These are phyloP conservation scores for Tuber calosporum DNA, from an alignment of 495 filamentous ascomycete genomes.

Conservation along the genomic window DNA sequence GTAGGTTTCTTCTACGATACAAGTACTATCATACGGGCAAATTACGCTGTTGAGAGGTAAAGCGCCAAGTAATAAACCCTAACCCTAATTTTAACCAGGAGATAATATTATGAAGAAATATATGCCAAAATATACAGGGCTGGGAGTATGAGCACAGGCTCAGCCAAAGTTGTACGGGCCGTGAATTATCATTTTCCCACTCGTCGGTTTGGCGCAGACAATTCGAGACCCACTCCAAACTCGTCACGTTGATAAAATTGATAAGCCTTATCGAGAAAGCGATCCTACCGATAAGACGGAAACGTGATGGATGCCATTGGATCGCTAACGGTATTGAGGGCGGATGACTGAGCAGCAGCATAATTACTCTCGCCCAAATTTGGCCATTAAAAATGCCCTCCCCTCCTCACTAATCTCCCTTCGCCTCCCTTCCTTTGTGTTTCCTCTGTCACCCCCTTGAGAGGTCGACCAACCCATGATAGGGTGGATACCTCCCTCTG, in stretches of 20 bases:
- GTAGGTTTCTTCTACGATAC: neutral
- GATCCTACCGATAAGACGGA: neutral
- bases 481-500: slow-evolving; percentile 1
- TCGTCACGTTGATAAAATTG: no score
- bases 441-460: neutral
- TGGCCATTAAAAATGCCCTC: neutral
- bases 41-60: neutral
- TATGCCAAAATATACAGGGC: neutral
- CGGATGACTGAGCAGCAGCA: neutral
- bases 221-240: neutral
- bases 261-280: neutral
- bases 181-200: neutral
- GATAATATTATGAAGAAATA: neutral
- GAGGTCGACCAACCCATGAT: neutral
- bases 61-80: neutral
- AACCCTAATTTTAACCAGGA: neutral
- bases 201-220: neutral
- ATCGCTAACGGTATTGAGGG: neutral
- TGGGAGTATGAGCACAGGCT: neutral
- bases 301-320: neutral
- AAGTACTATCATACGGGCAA: no score
- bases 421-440: neutral
- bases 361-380: neutral
- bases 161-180: neutral
- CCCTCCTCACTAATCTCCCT: neutral